A percentile compares a stretch with the other conserved stretches of the same genome.
phyloP scores from a whole-genome alignment of 306 rosid species.

The Lathyrus oleraceus region DNA sequence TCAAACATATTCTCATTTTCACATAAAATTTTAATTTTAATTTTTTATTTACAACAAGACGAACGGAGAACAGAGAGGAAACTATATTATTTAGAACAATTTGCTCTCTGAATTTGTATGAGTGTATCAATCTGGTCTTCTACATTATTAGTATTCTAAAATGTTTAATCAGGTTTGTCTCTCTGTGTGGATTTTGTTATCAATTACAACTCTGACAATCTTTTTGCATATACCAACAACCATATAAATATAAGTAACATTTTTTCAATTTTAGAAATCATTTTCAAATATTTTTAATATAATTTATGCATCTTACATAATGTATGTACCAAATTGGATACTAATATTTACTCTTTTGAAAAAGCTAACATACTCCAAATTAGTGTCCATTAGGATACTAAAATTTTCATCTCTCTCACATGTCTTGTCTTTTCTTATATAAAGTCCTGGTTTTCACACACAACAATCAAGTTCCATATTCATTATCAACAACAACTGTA shows the following conservation, averaged over 20 bases:
- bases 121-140: background rate
- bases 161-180: constrained; percentile 1
- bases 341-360: background rate
- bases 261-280: background rate
- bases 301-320: background rate
- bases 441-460: background rate
- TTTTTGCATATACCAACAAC: background rate
- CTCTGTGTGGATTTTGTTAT: background rate
- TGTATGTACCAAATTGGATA: background rate
- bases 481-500: background rate
- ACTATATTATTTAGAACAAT: background rate
- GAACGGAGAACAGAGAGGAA: background rate
- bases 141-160: background rate
- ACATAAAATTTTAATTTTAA: background rate
- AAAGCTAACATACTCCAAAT: background rate
- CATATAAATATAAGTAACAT: background rate
- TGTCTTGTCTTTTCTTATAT: background rate
- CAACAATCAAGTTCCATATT: background rate
- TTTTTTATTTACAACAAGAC: background rate
- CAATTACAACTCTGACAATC: background rate
- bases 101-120: background rate
- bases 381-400: background rate
- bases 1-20: background rate
- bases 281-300: background rate
- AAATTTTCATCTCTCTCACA: background rate